phyloP scores from a whole-genome alignment of 176 grass and related monocot genomes.

The sorghum (Sorghum bicolor) region Sorghum_bicolor_NCBIv3 NC_012872.2:61501001-61501500 shows the following conservation, averaged over 20 bases:
- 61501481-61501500: no score
- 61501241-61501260: not conserved
- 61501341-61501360: conserved; percentile 34
- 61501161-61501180: no score
- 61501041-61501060: no score
- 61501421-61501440: not conserved
- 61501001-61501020: not conserved
- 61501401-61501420: conserved; percentile 1
- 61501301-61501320: not conserved
- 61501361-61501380: not conserved
- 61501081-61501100: not conserved
- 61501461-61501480: no score
- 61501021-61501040: not conserved
- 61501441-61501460: no score
- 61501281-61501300: not conserved
- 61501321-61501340: conserved; percentile 38
- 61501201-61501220: not conserved
- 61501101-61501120: no score
- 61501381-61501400: not conserved
- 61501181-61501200: not conserved
- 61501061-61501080: no score
- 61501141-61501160: not conserved
- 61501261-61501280: not conserved
- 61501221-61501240: not conserved
- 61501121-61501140: no score